phyloP scores from a whole-genome alignment of 352 stramenopile species.

The Pythium guiyangense region DNA sequence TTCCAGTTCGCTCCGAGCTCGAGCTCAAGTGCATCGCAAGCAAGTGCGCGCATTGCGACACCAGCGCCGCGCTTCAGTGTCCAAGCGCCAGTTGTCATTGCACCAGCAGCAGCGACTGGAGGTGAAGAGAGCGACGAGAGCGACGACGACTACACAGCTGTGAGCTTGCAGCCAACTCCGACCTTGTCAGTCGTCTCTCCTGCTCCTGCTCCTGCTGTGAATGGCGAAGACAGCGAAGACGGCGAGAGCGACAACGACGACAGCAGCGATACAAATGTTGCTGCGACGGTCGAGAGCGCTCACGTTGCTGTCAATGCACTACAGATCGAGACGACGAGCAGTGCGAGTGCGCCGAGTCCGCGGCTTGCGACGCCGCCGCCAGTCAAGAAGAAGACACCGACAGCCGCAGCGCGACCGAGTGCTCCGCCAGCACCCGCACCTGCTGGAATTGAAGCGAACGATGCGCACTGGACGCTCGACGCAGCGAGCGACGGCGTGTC shows the following conservation, averaged over 20 bases:
- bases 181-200: slow-evolving; percentile 4
- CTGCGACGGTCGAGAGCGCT: neutral
- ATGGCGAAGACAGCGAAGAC: slow-evolving; percentile 22
- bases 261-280: neutral
- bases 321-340: neutral
- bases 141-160: slow-evolving; percentile 2
- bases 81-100: slow-evolving; percentile 12
- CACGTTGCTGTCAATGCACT: neutral
- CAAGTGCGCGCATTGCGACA: slow-evolving; percentile 5
- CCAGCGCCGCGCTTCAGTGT: slow-evolving; percentile 15
- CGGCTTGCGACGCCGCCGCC: no score
- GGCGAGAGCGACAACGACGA: slow-evolving; percentile 8
- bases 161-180: slow-evolving; percentile 5
- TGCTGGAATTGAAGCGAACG: slow-evolving; percentile 9
- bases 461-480: slow-evolving; percentile 34
- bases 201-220: neutral
- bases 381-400: neutral
- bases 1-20: slow-evolving; percentile 44
- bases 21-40: slow-evolving; percentile 21
- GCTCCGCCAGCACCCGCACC: no score
- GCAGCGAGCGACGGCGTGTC: slow-evolving; percentile 40
- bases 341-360: neutral
- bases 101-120: slow-evolving; percentile 8
- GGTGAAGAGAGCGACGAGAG: slow-evolving; percentile 35
- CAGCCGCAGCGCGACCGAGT: neutral